Evolutionary conservation across 768 basidiomycete genomes (phyloP).

Genomic region (Xanthoconium stramineum): DNA sequence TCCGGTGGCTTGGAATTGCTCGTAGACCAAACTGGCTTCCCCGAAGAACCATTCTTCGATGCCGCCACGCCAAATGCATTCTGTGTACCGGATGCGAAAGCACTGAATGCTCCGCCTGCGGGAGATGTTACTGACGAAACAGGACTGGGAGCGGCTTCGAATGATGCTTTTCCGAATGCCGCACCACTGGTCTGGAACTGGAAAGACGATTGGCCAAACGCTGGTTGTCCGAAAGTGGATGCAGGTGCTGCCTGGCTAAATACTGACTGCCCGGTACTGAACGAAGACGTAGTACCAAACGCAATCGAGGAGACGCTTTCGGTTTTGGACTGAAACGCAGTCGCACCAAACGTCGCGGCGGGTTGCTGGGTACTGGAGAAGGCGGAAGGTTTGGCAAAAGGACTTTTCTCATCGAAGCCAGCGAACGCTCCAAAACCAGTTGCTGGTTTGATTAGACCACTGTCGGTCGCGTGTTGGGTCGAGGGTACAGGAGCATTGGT

Average conservation of each 20-base stretch:
- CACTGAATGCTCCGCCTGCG: slow-evolving; percentile 35
- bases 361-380: slow-evolving; percentile 19
- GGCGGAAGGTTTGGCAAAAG: slow-evolving; percentile 22
- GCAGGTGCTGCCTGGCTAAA: slow-evolving; percentile 28
- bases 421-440: slow-evolving; percentile 34
- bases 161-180: slow-evolving; percentile 24
- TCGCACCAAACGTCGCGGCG: slow-evolving; percentile 14
- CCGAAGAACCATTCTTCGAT: slow-evolving; percentile 14
- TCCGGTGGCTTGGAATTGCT: slow-evolving; percentile 10
- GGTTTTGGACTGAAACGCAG: slow-evolving; percentile 11
- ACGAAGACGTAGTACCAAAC: slow-evolving; percentile 32
- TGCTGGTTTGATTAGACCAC: slow-evolving; percentile 31
- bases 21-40: slow-evolving; percentile 24
- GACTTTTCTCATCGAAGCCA: slow-evolving; percentile 24
- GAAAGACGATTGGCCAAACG: slow-evolving; percentile 38
- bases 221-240: slow-evolving; percentile 36
- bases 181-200: slow-evolving; percentile 14
- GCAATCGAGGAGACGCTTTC: slow-evolving; percentile 19
- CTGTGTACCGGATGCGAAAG: slow-evolving; percentile 30
- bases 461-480: slow-evolving; percentile 14
- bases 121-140: slow-evolving; percentile 13
- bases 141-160: slow-evolving; percentile 11
- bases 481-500: slow-evolving; percentile 8
- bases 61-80: slow-evolving; percentile 29
- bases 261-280: slow-evolving; percentile 31